Base-by-base conservation (phyloP, 2,329 filamentous ascomycete species). In the Fusarium temperatum region DNA sequence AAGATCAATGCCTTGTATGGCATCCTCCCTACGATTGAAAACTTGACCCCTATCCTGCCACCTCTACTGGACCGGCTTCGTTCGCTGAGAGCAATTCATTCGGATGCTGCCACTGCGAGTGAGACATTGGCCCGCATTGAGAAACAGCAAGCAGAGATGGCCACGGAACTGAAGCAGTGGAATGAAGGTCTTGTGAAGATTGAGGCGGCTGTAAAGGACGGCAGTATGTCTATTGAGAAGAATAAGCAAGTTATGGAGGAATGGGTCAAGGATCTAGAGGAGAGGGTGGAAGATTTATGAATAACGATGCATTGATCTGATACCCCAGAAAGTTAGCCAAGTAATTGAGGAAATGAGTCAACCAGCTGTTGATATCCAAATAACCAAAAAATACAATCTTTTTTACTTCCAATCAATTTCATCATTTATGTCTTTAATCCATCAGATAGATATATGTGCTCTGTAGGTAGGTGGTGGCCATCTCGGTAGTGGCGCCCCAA, bases 1-100 rank as follows among this genome's bases (percentile, higher is more conserved):
- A 98, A 98, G 81, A 93, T 99, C 81, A 96, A 97, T 74, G 94
- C 95, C 4, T 89, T 99, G 10, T 98, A 98, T 82, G 93, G 93
- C 3, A 94, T 94, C 7, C 85, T 99, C 22, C 92, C 95, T 3
- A 96, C 94, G 0, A 96, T 99, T 66, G 95, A 98, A 82, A 93
- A 89, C 64, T 87, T 99, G 13, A 89, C 94, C 11, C 96, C 96
- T 2, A 87, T 98, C 24, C 87, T 99, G 8, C 96, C 96, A 3
- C 90, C 94, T 10, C 87, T 98, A 15, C 87, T 99, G 17, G 95
- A 98, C 78, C 90, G 96, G 32, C 85, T 99, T 57, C 89, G 95
- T 66, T 97, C 94, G 14, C 86, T 99, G 63, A 89, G 94, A 66
- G 90, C 92, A 20, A 92, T 98, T 56, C 96, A 99, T 79, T 91